Percentiles rank a stretch among this genome's conserved stretches.
These are phyloP conservation scores for Plasmodium inui DNA, from an alignment of 169 alveolate genomes.

Conservation along the genomic window DNA sequence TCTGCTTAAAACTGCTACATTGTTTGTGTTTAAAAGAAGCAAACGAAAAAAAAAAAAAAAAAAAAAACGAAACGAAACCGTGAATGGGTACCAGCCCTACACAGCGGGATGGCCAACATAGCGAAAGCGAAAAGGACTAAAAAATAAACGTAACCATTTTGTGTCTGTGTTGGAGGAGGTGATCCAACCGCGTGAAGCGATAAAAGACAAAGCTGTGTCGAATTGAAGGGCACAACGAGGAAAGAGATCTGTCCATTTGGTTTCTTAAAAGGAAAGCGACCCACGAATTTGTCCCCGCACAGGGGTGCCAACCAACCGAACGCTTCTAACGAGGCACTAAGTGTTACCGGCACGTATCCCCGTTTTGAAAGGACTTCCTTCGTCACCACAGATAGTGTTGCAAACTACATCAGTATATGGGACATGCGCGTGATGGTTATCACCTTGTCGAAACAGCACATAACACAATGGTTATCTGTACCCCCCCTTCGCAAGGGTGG, in stretches of 20 bases:
- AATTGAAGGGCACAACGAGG: background rate
- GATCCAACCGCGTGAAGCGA: background rate
- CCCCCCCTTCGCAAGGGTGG: too few relatives aligned
- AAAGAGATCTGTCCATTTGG: background rate
- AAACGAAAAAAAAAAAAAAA: background rate
- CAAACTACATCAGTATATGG: background rate
- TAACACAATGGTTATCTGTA: too few relatives aligned
- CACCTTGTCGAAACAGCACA: too few relatives aligned
- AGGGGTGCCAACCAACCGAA: background rate
- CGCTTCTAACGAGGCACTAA: background rate
- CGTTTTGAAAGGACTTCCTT: background rate
- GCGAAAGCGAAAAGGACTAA: background rate
- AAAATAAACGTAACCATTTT: background rate
- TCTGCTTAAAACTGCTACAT: background rate
- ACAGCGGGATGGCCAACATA: background rate
- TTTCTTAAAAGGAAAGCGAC: background rate
- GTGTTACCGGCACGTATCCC: background rate
- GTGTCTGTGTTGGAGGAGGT: background rate
- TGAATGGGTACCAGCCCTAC: background rate
- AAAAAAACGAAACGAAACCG: background rate
- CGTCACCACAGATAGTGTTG: background rate
- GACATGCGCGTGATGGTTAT: background rate
- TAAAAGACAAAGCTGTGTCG: background rate
- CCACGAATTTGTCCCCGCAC: background rate
- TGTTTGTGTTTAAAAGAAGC: background rate